Percentiles rank a stretch among this genome's conserved stretches.
phyloP scores from a whole-genome alignment of 352 stramenopile genomes.

The Globisporangium middletonii region DNA sequence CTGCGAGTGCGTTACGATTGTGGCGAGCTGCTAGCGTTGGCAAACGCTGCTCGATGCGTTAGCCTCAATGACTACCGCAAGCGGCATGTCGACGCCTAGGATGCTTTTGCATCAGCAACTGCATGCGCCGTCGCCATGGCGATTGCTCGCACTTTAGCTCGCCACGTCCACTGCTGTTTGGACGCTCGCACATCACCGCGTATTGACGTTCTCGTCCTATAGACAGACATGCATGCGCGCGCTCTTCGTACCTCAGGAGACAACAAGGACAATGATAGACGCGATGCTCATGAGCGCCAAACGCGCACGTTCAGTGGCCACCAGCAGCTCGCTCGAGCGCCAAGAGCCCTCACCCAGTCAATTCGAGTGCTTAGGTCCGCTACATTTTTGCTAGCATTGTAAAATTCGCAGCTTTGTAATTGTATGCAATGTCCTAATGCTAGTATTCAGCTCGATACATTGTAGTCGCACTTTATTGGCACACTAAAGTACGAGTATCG shows the following conservation, averaged over 20 bases:
- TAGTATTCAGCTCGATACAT: not conserved
- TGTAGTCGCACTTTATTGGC: not conserved
- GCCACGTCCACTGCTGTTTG: not conserved
- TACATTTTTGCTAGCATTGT: not conserved
- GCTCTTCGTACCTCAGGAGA: slow-evolving; percentile 57
- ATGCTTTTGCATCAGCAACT: not conserved
- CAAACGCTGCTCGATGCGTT: too few relatives aligned
- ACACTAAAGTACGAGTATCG: not conserved
- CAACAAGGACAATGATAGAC: slow-evolving; percentile 65
- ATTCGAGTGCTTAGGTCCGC: slow-evolving; percentile 12
- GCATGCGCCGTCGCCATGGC: too few relatives aligned
- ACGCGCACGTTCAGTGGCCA: not conserved
- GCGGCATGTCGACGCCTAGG: too few relatives aligned
- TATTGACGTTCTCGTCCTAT: not conserved
- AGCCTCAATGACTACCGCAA: too few relatives aligned
- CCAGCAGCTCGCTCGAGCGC: slow-evolving; percentile 1
- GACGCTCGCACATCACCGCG: not conserved
- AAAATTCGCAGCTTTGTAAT: slow-evolving; percentile 7
- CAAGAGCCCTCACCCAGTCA: slow-evolving; percentile 19
- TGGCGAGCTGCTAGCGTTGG: too few relatives aligned
- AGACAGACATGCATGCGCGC: not conserved
- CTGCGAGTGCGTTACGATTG: too few relatives aligned
- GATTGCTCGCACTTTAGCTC: not conserved
- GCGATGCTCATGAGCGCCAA: not conserved
- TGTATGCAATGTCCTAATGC: slow-evolving; percentile 3